phyloP scores from a whole-genome alignment of 2,329 filamentous ascomycete species.

The Colletotrichum siamense region DNA sequence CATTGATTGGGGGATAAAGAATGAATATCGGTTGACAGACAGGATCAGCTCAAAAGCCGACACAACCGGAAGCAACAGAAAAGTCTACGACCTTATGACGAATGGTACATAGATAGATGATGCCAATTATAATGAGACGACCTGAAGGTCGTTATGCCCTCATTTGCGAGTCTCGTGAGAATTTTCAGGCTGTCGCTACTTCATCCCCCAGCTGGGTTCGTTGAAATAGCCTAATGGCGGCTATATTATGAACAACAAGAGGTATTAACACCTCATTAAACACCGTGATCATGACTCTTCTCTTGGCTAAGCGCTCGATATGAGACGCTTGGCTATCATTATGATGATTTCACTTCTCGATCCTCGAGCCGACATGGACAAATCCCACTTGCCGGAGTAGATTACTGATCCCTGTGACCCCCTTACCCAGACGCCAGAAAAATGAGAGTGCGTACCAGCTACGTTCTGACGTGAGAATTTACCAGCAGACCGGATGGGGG shows the following conservation, averaged over 20 bases:
- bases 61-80: background rate
- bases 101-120: conserved; percentile 8
- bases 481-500: background rate
- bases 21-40: background rate
- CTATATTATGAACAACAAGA: background rate
- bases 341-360: background rate
- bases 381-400: background rate
- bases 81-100: conserved; percentile 8
- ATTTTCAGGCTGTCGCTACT: background rate
- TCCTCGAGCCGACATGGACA: background rate
- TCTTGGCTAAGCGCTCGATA: background rate
- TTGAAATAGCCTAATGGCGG: background rate
- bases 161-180: background rate
- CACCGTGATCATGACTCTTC: background rate
- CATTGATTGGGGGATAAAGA: background rate
- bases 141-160: background rate
- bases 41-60: background rate
- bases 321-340: background rate
- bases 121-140: background rate
- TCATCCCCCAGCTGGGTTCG: background rate
- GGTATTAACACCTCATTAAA: background rate
- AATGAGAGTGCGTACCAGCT: background rate
- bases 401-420: background rate
- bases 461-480: background rate
- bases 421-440: background rate